Evolutionary conservation across 495 filamentous ascomycete genomes (phyloP).

Genomic region (Hypoxylon crocopeplum): DNA sequence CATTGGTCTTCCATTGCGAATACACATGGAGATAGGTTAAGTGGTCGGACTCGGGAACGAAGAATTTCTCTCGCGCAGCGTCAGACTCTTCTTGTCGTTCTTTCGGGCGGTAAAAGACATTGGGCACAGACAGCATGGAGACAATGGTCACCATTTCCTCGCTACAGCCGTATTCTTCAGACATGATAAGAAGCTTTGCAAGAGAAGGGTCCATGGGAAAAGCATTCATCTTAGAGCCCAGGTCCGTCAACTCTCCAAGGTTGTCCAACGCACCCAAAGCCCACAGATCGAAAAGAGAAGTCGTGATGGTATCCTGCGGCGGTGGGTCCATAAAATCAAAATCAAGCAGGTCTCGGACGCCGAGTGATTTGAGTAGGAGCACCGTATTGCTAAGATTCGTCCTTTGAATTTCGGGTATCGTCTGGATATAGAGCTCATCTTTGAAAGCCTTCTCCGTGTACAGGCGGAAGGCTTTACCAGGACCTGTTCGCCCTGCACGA

Average conservation of each 20-base stretch:
- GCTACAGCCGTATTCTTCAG: conserved; percentile 84
- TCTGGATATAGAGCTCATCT: conserved; percentile 96
- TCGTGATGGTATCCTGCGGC: conserved; percentile 97
- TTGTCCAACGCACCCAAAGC: conserved; percentile 93
- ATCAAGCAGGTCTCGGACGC: conserved; percentile 92
- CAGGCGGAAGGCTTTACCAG: conserved; percentile 92
- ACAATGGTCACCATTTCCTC: conserved; percentile 99
- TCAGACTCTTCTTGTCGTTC: conserved; percentile 98
- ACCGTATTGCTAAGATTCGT: conserved; percentile 97
- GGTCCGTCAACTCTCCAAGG: conserved; percentile 85
- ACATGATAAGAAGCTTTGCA: conserved; percentile 91
- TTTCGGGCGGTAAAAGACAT: conserved; percentile 96
- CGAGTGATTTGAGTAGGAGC: conserved; percentile 89
- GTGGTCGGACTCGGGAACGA: conserved; percentile 97
- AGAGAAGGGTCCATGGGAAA: conserved; percentile 97
- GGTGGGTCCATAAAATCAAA: conserved; percentile 99
- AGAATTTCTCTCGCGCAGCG: conserved; percentile 96
- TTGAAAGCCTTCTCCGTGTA: conserved; percentile 95
- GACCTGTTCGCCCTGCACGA: conserved; percentile 92
- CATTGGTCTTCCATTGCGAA: conserved; percentile 92
- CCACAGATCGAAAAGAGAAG: conserved; percentile 97
- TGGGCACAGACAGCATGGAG: conserved; percentile 96
- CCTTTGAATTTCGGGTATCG: conserved; percentile 97
- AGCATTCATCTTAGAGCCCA: conserved; percentile 92
- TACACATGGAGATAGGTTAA: conserved; percentile 96